Conservation (phyloP, 1,139 yeast species). For the Waltiozyma sp. region DNA sequence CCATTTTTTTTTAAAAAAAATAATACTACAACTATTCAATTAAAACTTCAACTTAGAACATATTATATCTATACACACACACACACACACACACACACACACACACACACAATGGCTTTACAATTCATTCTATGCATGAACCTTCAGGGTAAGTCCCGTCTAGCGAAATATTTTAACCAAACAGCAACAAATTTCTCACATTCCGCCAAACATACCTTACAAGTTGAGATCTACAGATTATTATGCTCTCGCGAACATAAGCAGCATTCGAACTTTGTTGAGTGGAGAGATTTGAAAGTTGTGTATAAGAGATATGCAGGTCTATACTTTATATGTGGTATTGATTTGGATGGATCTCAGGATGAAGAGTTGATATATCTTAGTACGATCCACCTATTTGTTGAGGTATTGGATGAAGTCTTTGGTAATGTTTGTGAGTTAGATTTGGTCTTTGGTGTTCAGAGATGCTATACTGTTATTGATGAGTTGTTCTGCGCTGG, state of each 20-base stretch:
- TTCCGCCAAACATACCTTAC: slow-evolving; percentile 38
- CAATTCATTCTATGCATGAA: slow-evolving; percentile 76
- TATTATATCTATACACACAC: too few relatives aligned
- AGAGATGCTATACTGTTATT: slow-evolving; percentile 55
- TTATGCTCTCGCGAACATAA: slow-evolving; percentile 78
- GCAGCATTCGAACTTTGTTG: slow-evolving; percentile 70
- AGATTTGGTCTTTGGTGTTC: slow-evolving; percentile 76
- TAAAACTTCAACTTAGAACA: too few relatives aligned
- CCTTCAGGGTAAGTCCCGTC: slow-evolving; percentile 85
- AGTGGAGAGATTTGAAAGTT: slow-evolving; percentile 58
- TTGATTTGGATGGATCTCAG: slow-evolving; percentile 36
- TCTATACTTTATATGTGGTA: slow-evolving; percentile 69
- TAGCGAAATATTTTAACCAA: slow-evolving; percentile 60
- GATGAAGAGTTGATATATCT: slow-evolving; percentile 78
- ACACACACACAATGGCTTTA: slow-evolving; percentile 42
- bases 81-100: too few relatives aligned
- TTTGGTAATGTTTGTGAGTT: slow-evolving; percentile 91
- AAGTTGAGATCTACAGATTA: slow-evolving; percentile 67
- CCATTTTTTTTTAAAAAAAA: too few relatives aligned
- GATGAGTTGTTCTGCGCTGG: slow-evolving; percentile 77
- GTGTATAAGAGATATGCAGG: slow-evolving; percentile 93
- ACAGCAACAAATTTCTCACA: slow-evolving; percentile 26
- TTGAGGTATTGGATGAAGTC: slow-evolving; percentile 77
- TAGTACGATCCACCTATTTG: slow-evolving; percentile 80
- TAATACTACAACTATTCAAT: too few relatives aligned